phyloP scores from a whole-genome alignment of 495 filamentous ascomycete species.

The Baudoinia panamericana region DNA sequence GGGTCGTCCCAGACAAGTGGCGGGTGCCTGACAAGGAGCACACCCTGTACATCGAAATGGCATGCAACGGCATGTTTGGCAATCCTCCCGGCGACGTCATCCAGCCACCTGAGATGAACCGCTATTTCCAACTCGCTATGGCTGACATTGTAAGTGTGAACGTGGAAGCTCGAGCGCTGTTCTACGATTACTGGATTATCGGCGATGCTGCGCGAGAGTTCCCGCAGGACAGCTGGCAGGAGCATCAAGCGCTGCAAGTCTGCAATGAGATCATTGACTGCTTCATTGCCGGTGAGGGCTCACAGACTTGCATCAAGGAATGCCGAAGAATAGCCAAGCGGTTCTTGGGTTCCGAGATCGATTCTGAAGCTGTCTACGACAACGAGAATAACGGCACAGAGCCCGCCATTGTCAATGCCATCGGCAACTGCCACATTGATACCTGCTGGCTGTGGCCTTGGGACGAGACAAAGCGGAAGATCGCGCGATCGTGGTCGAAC shows the following conservation, averaged over 20 bases:
- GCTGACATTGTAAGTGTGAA: conserved; percentile 90
- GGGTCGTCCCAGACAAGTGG: conserved; percentile 69
- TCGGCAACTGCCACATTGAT: conserved; percentile 95
- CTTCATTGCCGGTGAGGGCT: conserved; percentile 66
- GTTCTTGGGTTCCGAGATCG: conserved; percentile 68
- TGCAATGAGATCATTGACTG: conserved; percentile 78
- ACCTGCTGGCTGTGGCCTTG: conserved; percentile 98
- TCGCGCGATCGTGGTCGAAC: conserved; percentile 89
- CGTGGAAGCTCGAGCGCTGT: conserved; percentile 65
- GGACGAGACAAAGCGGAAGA: conserved; percentile 97
- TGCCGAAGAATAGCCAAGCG: conserved; percentile 68
- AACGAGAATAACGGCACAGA: conserved; percentile 52
- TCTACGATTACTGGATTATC: conserved; percentile 91
- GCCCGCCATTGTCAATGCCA: conserved; percentile 61
- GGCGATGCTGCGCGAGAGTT: conserved; percentile 37
- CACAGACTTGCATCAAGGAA: conserved; percentile 59
- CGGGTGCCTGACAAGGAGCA: conserved; percentile 69
- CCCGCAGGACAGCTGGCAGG: conserved; percentile 41
- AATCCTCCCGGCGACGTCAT: conserved; percentile 77
- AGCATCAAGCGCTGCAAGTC: conserved; percentile 70
- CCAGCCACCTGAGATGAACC: conserved; percentile 75
- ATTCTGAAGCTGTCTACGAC: conserved; percentile 75
- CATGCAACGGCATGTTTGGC: conserved; percentile 97
- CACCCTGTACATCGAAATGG: conserved; percentile 91
- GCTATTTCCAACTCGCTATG: conserved; percentile 56